A percentile compares a stretch with the other conserved stretches of the same genome.
phyloP scores from a whole-genome alignment of 805 yeast species.

The Kockiozyma suomiensis region DNA sequence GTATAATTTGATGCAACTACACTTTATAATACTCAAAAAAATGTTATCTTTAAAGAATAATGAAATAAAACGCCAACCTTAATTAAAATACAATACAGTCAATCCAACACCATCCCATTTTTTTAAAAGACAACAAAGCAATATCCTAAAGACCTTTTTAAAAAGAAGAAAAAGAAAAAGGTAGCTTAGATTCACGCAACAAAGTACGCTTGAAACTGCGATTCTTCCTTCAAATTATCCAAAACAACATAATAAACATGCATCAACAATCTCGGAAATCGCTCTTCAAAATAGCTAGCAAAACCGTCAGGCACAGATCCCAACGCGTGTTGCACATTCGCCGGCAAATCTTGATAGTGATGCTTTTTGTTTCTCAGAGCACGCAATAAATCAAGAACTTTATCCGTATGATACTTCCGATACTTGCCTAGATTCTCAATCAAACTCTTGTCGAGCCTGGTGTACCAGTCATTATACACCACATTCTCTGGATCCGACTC shows the following conservation, averaged over 20 bases:
- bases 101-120: too few species aligned
- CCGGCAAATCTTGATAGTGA: slow-evolving; percentile 89
- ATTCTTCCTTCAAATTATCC: slow-evolving; percentile 20
- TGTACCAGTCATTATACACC: slow-evolving; percentile 75
- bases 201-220: slow-evolving; percentile 29
- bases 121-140: too few species aligned
- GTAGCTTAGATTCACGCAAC: neutral
- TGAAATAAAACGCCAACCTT: too few species aligned
- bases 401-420: slow-evolving; percentile 79
- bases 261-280: slow-evolving; percentile 80
- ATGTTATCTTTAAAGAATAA: too few species aligned
- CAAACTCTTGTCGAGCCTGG: slow-evolving; percentile 67
- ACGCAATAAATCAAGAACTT: slow-evolving; percentile 80
- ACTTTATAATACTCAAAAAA: too few species aligned
- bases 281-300: slow-evolving; percentile 68
- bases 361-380: slow-evolving; percentile 93
- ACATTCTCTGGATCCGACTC: slow-evolving; percentile 52
- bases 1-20: too few species aligned
- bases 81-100: too few species aligned
- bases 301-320: slow-evolving; percentile 85
- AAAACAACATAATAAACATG: slow-evolving; percentile 47
- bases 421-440: slow-evolving; percentile 86
- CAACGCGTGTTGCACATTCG: slow-evolving; percentile 61
- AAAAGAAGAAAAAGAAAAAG: neutral
- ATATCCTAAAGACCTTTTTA: too few species aligned